Evolutionary conservation across 208 protist species (phyloP), one percentile per base, ranked within the genome.

Genomic region (Acanthamoeba sp.): DNA sequence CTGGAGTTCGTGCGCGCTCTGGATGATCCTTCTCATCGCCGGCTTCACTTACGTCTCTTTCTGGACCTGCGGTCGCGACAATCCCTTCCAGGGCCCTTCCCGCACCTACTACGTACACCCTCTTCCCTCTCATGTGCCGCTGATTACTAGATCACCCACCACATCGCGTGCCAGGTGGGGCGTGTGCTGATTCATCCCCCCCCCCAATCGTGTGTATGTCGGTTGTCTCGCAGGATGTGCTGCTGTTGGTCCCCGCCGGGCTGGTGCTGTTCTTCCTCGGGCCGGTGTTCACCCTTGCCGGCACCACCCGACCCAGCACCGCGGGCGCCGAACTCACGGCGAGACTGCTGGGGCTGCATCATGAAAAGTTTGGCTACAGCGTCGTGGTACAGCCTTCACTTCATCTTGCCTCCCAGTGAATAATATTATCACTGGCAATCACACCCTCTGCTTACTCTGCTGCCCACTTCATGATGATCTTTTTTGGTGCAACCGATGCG

Each of bases 1-100:
- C 5, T 93, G 62, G 62, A 48, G 48, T 36, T 93, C 89, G 40
- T 62, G 48, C n/a, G 66, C 66, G 45, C 89, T 93, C 34, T 93
- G 89, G 89, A 24, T 93, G 42, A 2, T 27, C 20, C 66, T 93
- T 3, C 40, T 93, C 32, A 6, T 84, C 40, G 27, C 29, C 29
- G 89, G 89, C 40, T 93, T 84, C 89, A 82, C 89, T 36, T 93
- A 82, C 52, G 89, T 93, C 64, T 76, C 89, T 27, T 93, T 93
- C 66, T 93, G 40, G 48, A 93, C 89, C 32, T 93, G 89, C n/a
- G 89, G 89, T 4, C 89, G 89, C 40, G 66, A 93, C 45, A 93
- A 93, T n/a, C 89, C 89, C 40, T 84, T 93, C 66, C 62, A 62
- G 27, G 52, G 66, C 5, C 89, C n/a, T 27, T 84, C 89, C 22